A percentile compares a stretch with the other conserved stretches of the same genome.
phyloP scores from a whole-genome alignment of 164 flowering plant species.

The Brasenia schreberi region DNA sequence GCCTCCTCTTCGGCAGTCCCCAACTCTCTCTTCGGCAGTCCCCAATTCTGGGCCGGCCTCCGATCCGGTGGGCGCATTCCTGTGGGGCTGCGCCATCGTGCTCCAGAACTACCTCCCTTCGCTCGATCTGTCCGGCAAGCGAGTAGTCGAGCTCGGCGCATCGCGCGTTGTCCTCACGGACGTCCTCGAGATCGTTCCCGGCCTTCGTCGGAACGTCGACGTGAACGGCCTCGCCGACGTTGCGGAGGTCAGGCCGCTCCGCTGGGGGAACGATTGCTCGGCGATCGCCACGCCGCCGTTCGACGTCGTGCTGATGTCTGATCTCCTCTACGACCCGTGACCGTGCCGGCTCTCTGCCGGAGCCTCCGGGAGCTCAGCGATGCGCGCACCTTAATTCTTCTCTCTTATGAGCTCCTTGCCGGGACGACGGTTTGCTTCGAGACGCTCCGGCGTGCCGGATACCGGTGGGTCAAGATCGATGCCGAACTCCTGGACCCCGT shows the following conservation, averaged over 20 bases:
- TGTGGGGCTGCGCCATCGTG: slow-evolving; percentile 11
- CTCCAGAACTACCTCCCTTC: slow-evolving; percentile 11
- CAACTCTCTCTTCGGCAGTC: too few relatives aligned
- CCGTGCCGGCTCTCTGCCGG: slow-evolving; percentile 3
- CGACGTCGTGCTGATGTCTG: slow-evolving; percentile 10
- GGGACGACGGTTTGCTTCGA: slow-evolving; percentile 10
- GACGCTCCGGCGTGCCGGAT: slow-evolving; percentile 6
- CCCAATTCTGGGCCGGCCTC: not conserved
- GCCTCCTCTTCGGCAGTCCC: not conserved
- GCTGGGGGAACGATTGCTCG: slow-evolving; percentile 6
- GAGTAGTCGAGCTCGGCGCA: slow-evolving; percentile 9
- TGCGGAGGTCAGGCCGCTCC: slow-evolving; percentile 7
- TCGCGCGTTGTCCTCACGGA: slow-evolving; percentile 8
- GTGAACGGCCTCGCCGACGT: slow-evolving; percentile 3
- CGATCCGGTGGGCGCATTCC: slow-evolving; percentile 5
- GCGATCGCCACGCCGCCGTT: slow-evolving; percentile 6
- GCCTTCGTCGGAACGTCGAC: slow-evolving; percentile 13
- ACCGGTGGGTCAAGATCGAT: slow-evolving; percentile 7
- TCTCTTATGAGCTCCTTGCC: slow-evolving; percentile 9
- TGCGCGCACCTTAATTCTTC: slow-evolving; percentile 4
- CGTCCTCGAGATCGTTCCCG: slow-evolving; percentile 7
- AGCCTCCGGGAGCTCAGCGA: slow-evolving; percentile 5
- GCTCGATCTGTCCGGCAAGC: slow-evolving; percentile 5
- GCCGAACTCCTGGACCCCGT: slow-evolving; percentile 6
- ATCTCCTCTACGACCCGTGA: slow-evolving; percentile 6